Conservation (phyloP, 306 rosid species). For the Ochetophila trinervis region DNA sequence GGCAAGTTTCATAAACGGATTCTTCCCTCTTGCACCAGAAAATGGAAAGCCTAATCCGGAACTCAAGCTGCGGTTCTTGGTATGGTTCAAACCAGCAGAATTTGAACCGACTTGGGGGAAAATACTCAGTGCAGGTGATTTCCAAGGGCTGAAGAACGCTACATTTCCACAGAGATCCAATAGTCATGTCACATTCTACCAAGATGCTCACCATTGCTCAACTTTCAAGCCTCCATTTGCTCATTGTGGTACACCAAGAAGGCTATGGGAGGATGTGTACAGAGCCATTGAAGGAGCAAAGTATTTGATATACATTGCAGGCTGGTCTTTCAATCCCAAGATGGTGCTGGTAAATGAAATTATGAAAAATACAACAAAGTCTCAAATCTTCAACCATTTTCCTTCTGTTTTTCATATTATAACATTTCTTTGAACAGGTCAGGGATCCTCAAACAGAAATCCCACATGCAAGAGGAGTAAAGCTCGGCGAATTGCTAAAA, state of each 20-base stretch:
- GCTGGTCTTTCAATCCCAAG: conserved; percentile 92
- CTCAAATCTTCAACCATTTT: background rate
- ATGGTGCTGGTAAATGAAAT: conserved; percentile 69
- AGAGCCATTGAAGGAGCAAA: conserved; percentile 85
- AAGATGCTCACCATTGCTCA: conserved; percentile 82
- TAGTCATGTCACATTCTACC: conserved; percentile 79
- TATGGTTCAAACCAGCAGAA: conserved; percentile 84
- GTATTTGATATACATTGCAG: conserved; percentile 76
- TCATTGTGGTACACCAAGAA: conserved; percentile 49
- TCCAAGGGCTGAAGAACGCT: conserved; percentile 63
- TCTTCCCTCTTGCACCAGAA: conserved; percentile 64
- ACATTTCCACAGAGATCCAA: conserved; percentile 75
- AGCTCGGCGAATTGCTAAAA: conserved; percentile 78
- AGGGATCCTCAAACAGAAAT: conserved; percentile 75
- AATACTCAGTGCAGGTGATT: conserved; percentile 48
- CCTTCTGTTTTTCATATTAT: background rate
- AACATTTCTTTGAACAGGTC: conserved; percentile 53
- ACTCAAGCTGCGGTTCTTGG: conserved; percentile 62
- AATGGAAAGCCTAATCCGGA: conserved; percentile 63
- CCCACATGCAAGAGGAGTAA: conserved; percentile 74
- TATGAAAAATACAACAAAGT: background rate
- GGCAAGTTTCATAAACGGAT: conserved; percentile 62
- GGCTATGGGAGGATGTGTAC: conserved; percentile 90
- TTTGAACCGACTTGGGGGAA: conserved; percentile 65
- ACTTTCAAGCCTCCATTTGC: conserved; percentile 63